A percentile compares a stretch with the other conserved stretches of the same genome.
Conservation (phyloP, 768 basidiomycete genomes). For the Asterophora lycoperdoides region DNA sequence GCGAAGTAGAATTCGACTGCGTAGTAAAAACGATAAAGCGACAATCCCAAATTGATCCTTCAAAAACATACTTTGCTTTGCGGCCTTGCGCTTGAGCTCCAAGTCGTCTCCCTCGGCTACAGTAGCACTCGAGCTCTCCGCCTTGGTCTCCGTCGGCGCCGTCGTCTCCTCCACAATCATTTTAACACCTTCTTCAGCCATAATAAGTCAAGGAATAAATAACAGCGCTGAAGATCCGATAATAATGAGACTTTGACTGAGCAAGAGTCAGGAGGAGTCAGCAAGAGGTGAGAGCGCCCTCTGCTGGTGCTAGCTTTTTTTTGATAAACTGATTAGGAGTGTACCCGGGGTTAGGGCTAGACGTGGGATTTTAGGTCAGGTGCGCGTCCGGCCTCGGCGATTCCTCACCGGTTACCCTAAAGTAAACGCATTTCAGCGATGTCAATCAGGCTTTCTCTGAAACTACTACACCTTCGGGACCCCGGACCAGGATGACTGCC, state of each 20-base stretch:
- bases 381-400: not conserved
- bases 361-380: too few species aligned
- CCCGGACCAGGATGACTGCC: slow-evolving; percentile 4
- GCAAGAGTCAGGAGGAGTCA: slow-evolving; percentile 2
- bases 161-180: slow-evolving; percentile 17
- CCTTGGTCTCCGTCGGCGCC: slow-evolving; percentile 7
- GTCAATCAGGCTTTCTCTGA: not conserved
- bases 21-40: too few species aligned
- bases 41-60: not conserved
- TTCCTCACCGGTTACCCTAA: not conserved
- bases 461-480: not conserved
- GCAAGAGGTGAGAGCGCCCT: not conserved
- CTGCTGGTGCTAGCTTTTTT: slow-evolving; percentile 8
- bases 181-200: slow-evolving; percentile 27
- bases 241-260: not conserved
- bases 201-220: slow-evolving; percentile 20
- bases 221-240: slow-evolving; percentile 9
- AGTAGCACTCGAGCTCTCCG: slow-evolving; percentile 16
- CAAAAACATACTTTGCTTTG: slow-evolving; percentile 47
- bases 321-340: not conserved
- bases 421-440: too few species aligned
- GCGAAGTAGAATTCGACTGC: slow-evolving; percentile 96
- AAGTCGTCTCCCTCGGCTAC: slow-evolving; percentile 30
- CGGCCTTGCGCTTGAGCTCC: slow-evolving; percentile 44
- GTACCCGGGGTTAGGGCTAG: slow-evolving; percentile 7